Conservation (phyloP, 1,139 yeast species). For the Blastobotrys indianensis region DNA sequence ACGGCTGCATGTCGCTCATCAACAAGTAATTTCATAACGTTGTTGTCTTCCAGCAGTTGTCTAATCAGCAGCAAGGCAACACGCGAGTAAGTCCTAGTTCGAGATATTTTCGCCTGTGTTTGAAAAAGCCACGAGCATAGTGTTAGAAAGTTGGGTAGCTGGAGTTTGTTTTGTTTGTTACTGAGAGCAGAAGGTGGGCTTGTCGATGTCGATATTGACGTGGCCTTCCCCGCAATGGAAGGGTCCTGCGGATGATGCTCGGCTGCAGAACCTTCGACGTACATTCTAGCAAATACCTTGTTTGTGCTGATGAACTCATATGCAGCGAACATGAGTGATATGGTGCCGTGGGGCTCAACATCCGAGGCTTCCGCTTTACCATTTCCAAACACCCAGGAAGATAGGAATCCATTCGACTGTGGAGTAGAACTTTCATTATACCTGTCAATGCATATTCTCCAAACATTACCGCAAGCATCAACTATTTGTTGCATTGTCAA, state of each 20-base stretch:
- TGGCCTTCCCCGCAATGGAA: not conserved
- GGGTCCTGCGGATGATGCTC: no score
- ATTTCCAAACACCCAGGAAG: conserved; percentile 4
- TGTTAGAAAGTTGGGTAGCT: conserved; percentile 30
- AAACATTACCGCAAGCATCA: conserved; percentile 27
- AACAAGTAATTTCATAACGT: conserved; percentile 20
- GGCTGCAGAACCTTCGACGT: conserved; percentile 21
- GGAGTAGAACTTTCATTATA: conserved; percentile 12
- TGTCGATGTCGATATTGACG: not conserved
- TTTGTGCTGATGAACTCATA: conserved; percentile 36
- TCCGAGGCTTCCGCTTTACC: conserved; percentile 1
- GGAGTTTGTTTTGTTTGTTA: conserved; percentile 12
- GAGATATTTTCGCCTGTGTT: conserved; percentile 27
- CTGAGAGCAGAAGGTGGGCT: not conserved
- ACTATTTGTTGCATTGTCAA: conserved; percentile 32
- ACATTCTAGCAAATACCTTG: conserved; percentile 30
- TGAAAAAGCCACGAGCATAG: conserved; percentile 31
- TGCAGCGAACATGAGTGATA: conserved; percentile 31
- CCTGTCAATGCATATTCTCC: conserved; percentile 25
- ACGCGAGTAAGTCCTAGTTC: conserved; percentile 31
- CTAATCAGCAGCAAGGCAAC: conserved; percentile 30
- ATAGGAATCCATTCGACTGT: not conserved
- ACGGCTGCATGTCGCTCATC: conserved; percentile 16
- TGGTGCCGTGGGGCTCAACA: conserved; percentile 24
- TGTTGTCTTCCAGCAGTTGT: conserved; percentile 28